These are phyloP conservation scores for Phyllosticta capitalensis DNA, from an alignment of 2,329 filamentous ascomycete species.

Conservation along the genomic window DNA sequence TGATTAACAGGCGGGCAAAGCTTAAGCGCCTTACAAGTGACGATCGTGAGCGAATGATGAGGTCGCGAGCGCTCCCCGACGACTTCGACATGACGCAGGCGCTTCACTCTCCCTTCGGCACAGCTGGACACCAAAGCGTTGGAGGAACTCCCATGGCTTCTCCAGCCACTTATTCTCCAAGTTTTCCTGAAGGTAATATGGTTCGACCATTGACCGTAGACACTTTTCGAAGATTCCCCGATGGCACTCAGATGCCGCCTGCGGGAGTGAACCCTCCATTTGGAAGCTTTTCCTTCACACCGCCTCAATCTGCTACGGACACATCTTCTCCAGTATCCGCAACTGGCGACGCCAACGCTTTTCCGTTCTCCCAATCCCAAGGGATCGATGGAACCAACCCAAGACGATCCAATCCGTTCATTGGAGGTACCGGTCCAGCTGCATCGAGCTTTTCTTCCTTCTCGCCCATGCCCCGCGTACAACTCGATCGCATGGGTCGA, in stretches of 20 bases:
- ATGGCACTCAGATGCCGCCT: constrained; percentile 58
- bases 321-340: constrained; percentile 36
- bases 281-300: constrained; percentile 55
- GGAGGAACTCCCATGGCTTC: constrained; percentile 39
- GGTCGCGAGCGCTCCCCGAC: constrained; percentile 49
- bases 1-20: constrained; percentile 44
- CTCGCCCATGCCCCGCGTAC: constrained; percentile 31
- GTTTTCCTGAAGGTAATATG: constrained; percentile 46
- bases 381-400: constrained; percentile 28
- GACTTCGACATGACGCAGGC: constrained; percentile 52
- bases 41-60: constrained; percentile 52
- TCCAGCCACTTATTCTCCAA: constrained; percentile 31
- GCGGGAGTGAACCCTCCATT: constrained; percentile 59
- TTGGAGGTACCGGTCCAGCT: constrained; percentile 13
- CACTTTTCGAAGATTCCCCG: constrained; percentile 51
- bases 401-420: constrained; percentile 30
- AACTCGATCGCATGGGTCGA: constrained; percentile 33
- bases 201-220: constrained; percentile 62
- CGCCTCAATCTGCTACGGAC: constrained; percentile 41
- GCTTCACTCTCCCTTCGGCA: constrained; percentile 45
- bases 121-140: constrained; percentile 27
- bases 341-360: constrained; percentile 30
- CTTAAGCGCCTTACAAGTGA: constrained; percentile 52
- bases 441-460: constrained; percentile 19
- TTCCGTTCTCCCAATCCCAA: constrained; percentile 28